A percentile compares a stretch with the other conserved stretches of the same genome.
Evolutionary conservation across 1,139 yeast genomes (phyloP).

Genomic region (Oligophagozyma castellii): DNA sequence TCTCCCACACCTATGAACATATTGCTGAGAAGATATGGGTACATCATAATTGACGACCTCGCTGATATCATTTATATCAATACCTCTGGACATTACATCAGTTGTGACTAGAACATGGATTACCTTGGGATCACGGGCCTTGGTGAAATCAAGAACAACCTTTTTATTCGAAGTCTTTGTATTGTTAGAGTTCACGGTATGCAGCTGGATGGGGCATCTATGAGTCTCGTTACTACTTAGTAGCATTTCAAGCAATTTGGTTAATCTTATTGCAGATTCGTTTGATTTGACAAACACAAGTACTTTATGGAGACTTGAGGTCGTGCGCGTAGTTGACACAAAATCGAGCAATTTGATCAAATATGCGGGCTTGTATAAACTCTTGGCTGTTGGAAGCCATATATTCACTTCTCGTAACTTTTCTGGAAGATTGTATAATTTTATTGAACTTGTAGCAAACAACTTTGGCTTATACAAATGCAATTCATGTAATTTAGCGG

Average conservation of each 20-base stretch:
- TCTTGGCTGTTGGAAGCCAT: conserved; percentile 40
- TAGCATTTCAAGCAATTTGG: conserved; percentile 39
- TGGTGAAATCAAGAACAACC: conserved; percentile 42
- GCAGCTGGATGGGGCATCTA: conserved; percentile 4
- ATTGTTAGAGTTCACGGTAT: conserved; percentile 38
- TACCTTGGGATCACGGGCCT: conserved; percentile 13
- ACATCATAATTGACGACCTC: conserved; percentile 82
- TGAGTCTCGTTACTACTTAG: conserved; percentile 5
- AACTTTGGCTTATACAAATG: conserved; percentile 57
- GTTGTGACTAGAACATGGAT: conserved; percentile 63
- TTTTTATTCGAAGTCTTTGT: conserved; percentile 33
- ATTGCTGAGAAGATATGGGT: conserved; percentile 81
- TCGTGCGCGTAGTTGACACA: not conserved
- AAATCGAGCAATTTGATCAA: conserved; percentile 39
- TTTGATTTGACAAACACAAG: conserved; percentile 74
- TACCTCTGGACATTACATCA: conserved; percentile 90
- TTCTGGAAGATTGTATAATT: conserved; percentile 39
- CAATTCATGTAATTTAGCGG: conserved; percentile 67
- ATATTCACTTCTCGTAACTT: conserved; percentile 39
- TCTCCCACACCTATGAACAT: conserved; percentile 91
- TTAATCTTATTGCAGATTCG: conserved; percentile 68
- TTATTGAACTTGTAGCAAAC: conserved; percentile 51
- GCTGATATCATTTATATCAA: conserved; percentile 59
- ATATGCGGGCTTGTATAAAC: conserved; percentile 60
- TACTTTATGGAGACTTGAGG: conserved; percentile 19